Base-by-base conservation (phyloP, 345 rosid species). In the Camelina laxa region DNA sequence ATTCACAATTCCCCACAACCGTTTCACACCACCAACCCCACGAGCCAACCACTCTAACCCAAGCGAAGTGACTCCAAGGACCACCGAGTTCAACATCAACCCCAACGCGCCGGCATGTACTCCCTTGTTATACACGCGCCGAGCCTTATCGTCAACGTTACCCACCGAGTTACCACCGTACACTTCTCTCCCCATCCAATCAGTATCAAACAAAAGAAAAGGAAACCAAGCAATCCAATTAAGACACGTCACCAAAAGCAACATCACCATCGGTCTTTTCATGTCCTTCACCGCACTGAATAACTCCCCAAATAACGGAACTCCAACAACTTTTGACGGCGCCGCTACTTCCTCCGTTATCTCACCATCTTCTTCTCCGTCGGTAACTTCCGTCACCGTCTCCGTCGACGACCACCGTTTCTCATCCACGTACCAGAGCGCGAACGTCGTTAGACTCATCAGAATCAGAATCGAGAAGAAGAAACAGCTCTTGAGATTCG, bases 151-250 rank as follows among this genome's bases (percentile, higher is more conserved):
- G 4, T 47, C 36, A 55, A 8, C 38, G 0, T 21, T 36, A 1
- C 89, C 87, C 1, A 48, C 67, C 0, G 91, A 77, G 31, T 75
- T 71, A 0, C 98, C 98, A 1, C 98, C 98, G 84, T 83, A 92
- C 62, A 92, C 91, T 80, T 92, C 93, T 33, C 89, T 77, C 13
- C 97, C 98, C 91, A 89, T 85, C 98, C 97, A 92, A 38, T 92
- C 98, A 12, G 97, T 92, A 60, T 90, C 93, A 67, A 82, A 90
- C 15, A 90, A 69, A 45, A 90, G 63, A 80, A 92, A 92, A 4
- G 98, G 98, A 60, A 92, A 92, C 98, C 98, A 93, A 1, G 88
- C 97, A 27, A 89, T 60, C 98, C 98, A 93, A 68, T 87, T 91
- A 3, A 93, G 81, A 35, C 87, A 81, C 36, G 97, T 93, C 50